A percentile compares a stretch with the other conserved stretches of the same genome.
Evolutionary conservation across 2,329 filamentous ascomycete species (phyloP).

Genomic region (Iodosphaeria phyllophila): DNA sequence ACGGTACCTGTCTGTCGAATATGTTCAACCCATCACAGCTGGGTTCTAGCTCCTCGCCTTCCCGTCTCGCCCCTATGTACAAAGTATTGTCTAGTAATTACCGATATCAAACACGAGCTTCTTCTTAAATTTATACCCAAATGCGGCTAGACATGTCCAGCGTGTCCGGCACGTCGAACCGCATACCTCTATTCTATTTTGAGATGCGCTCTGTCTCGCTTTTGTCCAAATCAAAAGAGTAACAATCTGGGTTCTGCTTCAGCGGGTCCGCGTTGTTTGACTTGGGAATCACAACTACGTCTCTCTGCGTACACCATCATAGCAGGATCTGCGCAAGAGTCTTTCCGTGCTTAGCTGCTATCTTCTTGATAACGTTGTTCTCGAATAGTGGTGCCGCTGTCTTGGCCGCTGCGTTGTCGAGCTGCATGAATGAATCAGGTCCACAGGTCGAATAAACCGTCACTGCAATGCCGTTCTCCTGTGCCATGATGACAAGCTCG

Average conservation of each 20-base stretch:
- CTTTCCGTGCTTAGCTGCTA: conserved; percentile 35
- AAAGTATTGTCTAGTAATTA: too few relatives aligned
- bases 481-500: conserved; percentile 32
- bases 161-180: conserved; percentile 34
- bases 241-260: conserved; percentile 33
- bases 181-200: conserved; percentile 26
- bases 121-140: conserved; percentile 11
- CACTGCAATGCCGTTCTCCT: conserved; percentile 34
- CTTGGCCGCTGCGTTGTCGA: conserved; percentile 9
- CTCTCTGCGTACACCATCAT: conserved; percentile 45
- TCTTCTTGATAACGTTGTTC: conserved; percentile 24
- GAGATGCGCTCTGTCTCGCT: conserved; percentile 36
- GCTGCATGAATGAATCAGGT: conserved; percentile 22
- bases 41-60: too few relatives aligned
- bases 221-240: conserved; percentile 29
- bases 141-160: conserved; percentile 11
- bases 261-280: conserved; percentile 32
- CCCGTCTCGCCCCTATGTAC: too few relatives aligned
- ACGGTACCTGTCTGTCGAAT: too few relatives aligned
- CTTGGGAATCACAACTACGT: conserved; percentile 43
- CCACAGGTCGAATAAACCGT: conserved; percentile 49
- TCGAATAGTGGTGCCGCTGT: conserved; percentile 13
- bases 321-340: conserved; percentile 46
- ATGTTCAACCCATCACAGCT: too few relatives aligned
- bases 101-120: too few relatives aligned